Percentiles rank a stretch among this genome's conserved stretches.
phyloP scores from a whole-genome alignment of 2,329 filamentous ascomycete species.

The Fonsecaea monophora region DNA sequence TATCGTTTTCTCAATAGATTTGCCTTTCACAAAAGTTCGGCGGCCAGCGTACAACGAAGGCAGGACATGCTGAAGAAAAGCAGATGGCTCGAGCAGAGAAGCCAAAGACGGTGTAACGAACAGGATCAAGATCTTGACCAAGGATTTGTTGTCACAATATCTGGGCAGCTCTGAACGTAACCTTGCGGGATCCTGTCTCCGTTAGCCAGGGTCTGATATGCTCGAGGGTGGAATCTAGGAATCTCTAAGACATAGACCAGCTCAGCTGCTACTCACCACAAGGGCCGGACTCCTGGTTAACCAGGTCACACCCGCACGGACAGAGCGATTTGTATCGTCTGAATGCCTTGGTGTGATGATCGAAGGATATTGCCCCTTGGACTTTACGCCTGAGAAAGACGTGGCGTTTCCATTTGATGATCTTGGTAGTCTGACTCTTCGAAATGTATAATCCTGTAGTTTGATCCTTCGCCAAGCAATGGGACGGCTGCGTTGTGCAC shows the following conservation, averaged over 20 bases:
- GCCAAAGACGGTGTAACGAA: conserved; percentile 31
- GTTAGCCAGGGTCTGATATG: neutral
- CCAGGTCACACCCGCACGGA: conserved; percentile 22
- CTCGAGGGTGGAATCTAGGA: neutral
- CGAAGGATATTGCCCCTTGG: neutral
- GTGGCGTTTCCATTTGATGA: neutral
- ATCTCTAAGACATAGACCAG: neutral
- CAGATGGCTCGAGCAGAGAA: conserved; percentile 18
- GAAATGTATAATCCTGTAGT: neutral
- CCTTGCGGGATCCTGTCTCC: conserved; percentile 8
- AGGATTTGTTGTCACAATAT: neutral
- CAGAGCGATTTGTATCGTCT: neutral
- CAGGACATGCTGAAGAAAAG: conserved; percentile 21
- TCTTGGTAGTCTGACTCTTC: neutral
- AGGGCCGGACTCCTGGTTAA: conserved; percentile 13
- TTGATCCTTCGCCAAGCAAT: neutral
- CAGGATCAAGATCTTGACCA: conserved; percentile 21
- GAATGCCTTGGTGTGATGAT: neutral
- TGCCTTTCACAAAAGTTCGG: neutral
- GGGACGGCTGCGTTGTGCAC: neutral
- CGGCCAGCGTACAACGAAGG: conserved; percentile 11
- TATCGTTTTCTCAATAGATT: neutral
- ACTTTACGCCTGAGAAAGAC: neutral
- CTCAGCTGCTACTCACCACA: conserved; percentile 18
- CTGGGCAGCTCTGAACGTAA: conserved; percentile 6